Percentiles rank a stretch among this genome's conserved stretches.
These are phyloP conservation scores for Psilocybe mexicana DNA, from an alignment of 1,284 basidiomycete species.

Conservation along the genomic window DNA sequence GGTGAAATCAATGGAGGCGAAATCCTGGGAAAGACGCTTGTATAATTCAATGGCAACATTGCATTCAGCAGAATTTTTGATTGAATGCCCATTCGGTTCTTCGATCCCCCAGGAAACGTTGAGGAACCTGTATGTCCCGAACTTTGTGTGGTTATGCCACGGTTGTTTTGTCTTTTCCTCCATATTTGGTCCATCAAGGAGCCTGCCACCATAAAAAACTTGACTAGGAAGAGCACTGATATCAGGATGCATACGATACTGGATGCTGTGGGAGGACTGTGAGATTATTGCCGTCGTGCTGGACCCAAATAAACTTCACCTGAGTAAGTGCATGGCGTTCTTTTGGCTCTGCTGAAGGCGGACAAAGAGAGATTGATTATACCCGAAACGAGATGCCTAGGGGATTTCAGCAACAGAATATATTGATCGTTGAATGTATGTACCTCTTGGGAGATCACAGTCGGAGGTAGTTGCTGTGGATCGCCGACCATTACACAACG, in stretches of 20 bases:
- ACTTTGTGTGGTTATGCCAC: slow-evolving; percentile 84
- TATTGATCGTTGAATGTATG: slow-evolving; percentile 15
- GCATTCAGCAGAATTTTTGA: slow-evolving; percentile 80
- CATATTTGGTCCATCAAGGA: slow-evolving; percentile 92
- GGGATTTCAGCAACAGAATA: slow-evolving; percentile 1
- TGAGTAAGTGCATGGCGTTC: slow-evolving; percentile 87
- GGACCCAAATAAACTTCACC: slow-evolving; percentile 45
- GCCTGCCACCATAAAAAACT: slow-evolving; percentile 83
- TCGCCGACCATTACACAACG: slow-evolving; percentile 97
- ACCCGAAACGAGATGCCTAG: slow-evolving; percentile 76
- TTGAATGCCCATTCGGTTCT: slow-evolving; percentile 59
- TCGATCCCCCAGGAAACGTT: slow-evolving; percentile 70
- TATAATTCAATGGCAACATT: slow-evolving; percentile 82
- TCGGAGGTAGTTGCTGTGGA: slow-evolving; percentile 96
- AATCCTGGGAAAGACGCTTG: slow-evolving; percentile 70
- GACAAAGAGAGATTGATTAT: slow-evolving; percentile 94
- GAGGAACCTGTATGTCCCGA: slow-evolving; percentile 91
- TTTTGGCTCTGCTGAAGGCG: slow-evolving; percentile 82
- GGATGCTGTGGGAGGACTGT: slow-evolving; percentile 62
- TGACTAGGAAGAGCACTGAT: slow-evolving; percentile 91
- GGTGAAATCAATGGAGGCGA: slow-evolving; percentile 64
- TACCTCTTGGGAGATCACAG: slow-evolving; percentile 87
- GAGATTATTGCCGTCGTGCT: neutral
- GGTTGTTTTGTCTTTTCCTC: slow-evolving; percentile 76
- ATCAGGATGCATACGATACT: slow-evolving; percentile 99